Conservation (phyloP, 140 eudicot species). For the Flaveria floridana region DNA sequence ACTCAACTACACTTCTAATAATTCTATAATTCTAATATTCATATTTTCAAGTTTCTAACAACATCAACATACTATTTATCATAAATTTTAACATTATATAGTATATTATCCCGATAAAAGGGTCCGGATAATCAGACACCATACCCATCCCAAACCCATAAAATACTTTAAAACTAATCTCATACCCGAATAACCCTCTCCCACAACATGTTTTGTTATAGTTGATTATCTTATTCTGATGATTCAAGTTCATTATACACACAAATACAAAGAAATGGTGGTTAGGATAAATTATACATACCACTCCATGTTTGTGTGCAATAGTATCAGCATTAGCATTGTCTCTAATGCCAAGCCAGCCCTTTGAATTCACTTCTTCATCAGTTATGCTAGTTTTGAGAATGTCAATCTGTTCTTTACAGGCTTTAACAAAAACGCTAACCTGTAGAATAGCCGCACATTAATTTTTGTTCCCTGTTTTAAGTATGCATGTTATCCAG, state of each 20-base stretch:
- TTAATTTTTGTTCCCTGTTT: neutral
- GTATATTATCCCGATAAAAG: neutral
- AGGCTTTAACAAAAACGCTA: constrained; percentile 72
- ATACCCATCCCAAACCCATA: neutral
- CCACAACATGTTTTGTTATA: neutral
- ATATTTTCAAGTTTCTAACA: neutral
- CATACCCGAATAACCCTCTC: neutral
- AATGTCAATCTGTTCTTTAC: constrained; percentile 87
- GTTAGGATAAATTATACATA: constrained; percentile 31
- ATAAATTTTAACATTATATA: neutral
- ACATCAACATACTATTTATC: neutral
- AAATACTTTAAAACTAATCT: neutral
- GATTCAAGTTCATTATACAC: neutral
- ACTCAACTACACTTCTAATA: neutral
- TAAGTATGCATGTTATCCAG: neutral
- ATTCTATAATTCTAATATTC: neutral
- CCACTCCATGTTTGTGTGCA: constrained; percentile 99
- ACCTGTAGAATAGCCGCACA: constrained; percentile 49
- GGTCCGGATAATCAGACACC: neutral
- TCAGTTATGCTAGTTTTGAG: constrained; percentile 66
- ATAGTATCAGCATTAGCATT: constrained; percentile 70
- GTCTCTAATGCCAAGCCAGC: constrained; percentile 82
- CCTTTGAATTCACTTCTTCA: constrained; percentile 76
- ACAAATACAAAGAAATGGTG: neutral
- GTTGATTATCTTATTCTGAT: neutral